Conservation (phyloP, 140 eudicot species). For the Flaveria floridana region DNA sequence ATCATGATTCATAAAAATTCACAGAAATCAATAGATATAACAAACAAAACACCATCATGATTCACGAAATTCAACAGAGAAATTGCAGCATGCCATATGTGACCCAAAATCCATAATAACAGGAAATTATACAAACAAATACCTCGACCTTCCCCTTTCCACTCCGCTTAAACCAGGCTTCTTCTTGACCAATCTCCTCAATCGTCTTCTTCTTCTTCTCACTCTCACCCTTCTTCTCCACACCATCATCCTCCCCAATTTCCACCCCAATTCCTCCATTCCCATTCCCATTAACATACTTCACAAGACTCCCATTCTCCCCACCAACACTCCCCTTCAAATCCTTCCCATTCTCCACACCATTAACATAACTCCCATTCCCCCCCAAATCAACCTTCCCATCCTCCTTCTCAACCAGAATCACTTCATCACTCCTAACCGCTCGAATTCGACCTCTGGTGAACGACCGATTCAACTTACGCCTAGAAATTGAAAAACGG, state of each 20-base stretch:
- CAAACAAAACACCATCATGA: not conserved
- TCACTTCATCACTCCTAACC: constrained; percentile 44
- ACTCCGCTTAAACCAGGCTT: constrained; percentile 75
- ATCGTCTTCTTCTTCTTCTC: constrained; percentile 66
- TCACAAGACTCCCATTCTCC: constrained; percentile 49
- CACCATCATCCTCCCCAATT: constrained; percentile 33
- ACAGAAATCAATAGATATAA: not conserved
- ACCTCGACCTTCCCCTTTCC: constrained; percentile 60
- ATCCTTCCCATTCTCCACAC: constrained; percentile 37
- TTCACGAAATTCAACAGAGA: not conserved
- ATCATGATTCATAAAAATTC: no score
- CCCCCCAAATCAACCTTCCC: constrained; percentile 54
- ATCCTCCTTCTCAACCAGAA: constrained; percentile 50
- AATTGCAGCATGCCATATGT: not conserved
- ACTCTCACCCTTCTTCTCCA: constrained; percentile 13
- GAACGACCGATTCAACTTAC: constrained; percentile 3
- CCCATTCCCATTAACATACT: constrained; percentile 59
- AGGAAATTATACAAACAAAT: not conserved
- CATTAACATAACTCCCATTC: constrained; percentile 44
- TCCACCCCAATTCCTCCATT: constrained; percentile 21
- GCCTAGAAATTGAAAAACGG: constrained; percentile 32
- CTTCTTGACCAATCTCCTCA: constrained; percentile 98
- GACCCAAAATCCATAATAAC: no score
- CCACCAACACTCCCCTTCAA: constrained; percentile 42
- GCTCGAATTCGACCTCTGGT: constrained; percentile 44